These are phyloP conservation scores for Cadophora luteo-olivacea DNA, from an alignment of 2,329 filamentous ascomycete species.

Conservation along the genomic window DNA sequence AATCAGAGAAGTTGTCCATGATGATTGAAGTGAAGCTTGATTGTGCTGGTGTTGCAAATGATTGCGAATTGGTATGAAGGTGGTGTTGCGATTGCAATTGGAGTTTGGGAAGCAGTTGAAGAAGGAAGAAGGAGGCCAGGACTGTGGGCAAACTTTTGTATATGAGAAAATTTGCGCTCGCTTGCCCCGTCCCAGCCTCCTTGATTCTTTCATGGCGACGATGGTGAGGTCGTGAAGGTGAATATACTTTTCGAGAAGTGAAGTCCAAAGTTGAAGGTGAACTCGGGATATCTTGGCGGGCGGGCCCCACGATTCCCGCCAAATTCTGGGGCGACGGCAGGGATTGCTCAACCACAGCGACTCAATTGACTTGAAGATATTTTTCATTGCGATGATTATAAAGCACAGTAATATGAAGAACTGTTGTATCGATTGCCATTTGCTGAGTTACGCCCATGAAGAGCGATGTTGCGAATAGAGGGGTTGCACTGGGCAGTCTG, in stretches of 20 bases:
- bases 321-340: neutral
- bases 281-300: neutral
- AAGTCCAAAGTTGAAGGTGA: constrained; percentile 2
- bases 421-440: neutral
- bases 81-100: neutral
- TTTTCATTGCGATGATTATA: neutral
- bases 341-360: neutral
- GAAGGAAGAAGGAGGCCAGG: neutral
- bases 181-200: neutral
- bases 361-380: neutral
- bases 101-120: neutral
- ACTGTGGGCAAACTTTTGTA: neutral
- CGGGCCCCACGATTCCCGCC: neutral
- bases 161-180: neutral
- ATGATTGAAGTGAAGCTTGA: neutral
- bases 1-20: neutral
- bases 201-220: neutral
- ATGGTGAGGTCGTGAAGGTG: neutral
- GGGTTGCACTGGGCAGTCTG: neutral
- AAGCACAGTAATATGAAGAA: neutral
- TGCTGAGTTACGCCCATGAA: neutral
- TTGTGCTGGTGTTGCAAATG: neutral
- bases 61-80: neutral
- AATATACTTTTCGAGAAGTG: neutral
- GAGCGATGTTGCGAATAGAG: neutral